Percentiles rank a stretch among this genome's conserved stretches.
Conservation (phyloP, 2,329 filamentous ascomycete species). For the Nannizziopsis arthrosporioides region DNA sequence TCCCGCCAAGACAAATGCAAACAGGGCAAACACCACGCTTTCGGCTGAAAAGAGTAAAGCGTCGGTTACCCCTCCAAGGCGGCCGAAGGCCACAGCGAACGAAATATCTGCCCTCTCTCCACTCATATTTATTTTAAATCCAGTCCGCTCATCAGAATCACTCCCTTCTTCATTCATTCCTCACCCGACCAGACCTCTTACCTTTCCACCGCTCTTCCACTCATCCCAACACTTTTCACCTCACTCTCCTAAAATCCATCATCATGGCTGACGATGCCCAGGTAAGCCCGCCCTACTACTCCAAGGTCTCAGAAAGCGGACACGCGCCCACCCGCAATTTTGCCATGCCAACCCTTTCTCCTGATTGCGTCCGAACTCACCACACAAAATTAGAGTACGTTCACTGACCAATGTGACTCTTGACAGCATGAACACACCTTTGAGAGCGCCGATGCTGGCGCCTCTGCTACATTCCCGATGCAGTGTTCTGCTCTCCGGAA, state of each 20-base stretch:
- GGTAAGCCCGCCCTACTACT: conserved; percentile 37
- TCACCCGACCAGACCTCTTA: conserved; percentile 14
- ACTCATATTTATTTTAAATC: conserved; percentile 13
- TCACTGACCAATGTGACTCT: conserved; percentile 13
- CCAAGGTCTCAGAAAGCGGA: background rate
- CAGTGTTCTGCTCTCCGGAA: conserved; percentile 99
- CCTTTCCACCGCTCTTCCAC: conserved; percentile 17
- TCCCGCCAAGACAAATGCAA: background rate
- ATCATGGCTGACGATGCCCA: conserved; percentile 57
- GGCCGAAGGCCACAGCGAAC: conserved; percentile 8
- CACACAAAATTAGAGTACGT: background rate
- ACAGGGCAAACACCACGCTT: conserved; percentile 8
- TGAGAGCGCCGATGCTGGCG: conserved; percentile 91
- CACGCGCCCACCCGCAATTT: conserved; percentile 2
- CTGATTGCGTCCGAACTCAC: background rate
- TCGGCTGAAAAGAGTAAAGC: conserved; percentile 10
- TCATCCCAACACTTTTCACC: conserved; percentile 14
- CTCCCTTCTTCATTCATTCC: conserved; percentile 17
- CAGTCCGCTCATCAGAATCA: conserved; percentile 13
- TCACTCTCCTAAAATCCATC: conserved; percentile 23
- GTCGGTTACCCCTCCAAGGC: conserved; percentile 9
- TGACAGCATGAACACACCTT: conserved; percentile 63
- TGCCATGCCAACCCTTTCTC: background rate
- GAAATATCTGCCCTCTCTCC: conserved; percentile 6
- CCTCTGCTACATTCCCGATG: conserved; percentile 88